A percentile compares a stretch with the other conserved stretches of the same genome.
Conservation (phyloP, 2,329 filamentous ascomycete species). For the Xylaria sp. region DNA sequence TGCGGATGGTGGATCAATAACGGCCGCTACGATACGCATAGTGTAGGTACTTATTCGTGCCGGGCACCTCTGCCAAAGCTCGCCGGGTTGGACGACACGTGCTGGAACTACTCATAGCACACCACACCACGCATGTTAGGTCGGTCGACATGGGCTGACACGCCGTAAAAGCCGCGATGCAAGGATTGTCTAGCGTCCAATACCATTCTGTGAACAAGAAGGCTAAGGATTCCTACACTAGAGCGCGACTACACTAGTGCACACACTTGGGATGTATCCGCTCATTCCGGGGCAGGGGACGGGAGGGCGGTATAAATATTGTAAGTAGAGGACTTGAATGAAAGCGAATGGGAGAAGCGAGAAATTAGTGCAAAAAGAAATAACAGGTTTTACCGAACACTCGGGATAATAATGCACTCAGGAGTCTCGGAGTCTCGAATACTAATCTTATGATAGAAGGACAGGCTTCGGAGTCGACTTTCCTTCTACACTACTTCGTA, state of each 20-base stretch:
- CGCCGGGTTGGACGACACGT: too few relatives aligned
- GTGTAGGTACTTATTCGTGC: too few relatives aligned
- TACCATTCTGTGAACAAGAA: neutral
- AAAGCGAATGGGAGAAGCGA: neutral
- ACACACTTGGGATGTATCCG: neutral
- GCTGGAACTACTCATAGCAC: neutral
- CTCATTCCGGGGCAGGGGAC: neutral
- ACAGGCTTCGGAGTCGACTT: neutral
- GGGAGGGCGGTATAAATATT: too few relatives aligned
- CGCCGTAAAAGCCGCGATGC: constrained; percentile 3
- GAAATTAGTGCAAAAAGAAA: neutral
- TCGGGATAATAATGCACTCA: too few relatives aligned
- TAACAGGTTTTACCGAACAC: neutral
- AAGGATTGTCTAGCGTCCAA: neutral
- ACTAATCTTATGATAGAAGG: neutral
- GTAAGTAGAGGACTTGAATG: neutral
- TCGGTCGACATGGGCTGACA: neutral
- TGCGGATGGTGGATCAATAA: neutral
- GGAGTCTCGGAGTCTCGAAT: neutral
- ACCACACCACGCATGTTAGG: neutral
- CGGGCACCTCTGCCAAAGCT: too few relatives aligned
- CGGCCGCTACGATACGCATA: neutral
- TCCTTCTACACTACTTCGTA: too few relatives aligned
- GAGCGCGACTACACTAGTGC: too few relatives aligned
- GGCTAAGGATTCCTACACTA: neutral